Evolutionary conservation across 805 yeast species (phyloP).

Genomic region (Starmera amethionina): DNA sequence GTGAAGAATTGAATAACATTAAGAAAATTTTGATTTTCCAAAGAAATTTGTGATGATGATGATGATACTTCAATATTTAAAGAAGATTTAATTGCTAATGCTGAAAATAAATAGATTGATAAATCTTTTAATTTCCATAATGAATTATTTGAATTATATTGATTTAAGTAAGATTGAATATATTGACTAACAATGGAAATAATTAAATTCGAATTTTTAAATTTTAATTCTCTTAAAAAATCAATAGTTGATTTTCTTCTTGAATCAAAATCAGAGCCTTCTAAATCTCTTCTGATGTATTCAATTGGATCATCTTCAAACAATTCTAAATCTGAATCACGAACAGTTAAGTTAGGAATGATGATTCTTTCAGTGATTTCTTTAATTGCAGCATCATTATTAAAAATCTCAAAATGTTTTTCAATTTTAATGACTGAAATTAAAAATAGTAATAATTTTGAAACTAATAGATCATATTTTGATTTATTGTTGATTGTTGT

Average conservation of each 20-base stretch:
- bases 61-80: slow-evolving; percentile 18
- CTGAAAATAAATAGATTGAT: slow-evolving; percentile 75
- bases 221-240: slow-evolving; percentile 78
- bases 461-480: slow-evolving; percentile 77
- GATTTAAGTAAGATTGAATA: slow-evolving; percentile 55
- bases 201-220: slow-evolving; percentile 60
- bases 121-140: slow-evolving; percentile 86
- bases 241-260: slow-evolving; percentile 91
- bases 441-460: slow-evolving; percentile 70
- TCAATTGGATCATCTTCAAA: slow-evolving; percentile 97
- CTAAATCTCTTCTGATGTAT: slow-evolving; percentile 84
- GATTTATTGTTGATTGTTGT: slow-evolving; percentile 56
- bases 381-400: slow-evolving; percentile 50
- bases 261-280: slow-evolving; percentile 90
- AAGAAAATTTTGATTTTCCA: slow-evolving; percentile 64
- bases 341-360: slow-evolving; percentile 77
- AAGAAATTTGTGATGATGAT: slow-evolving; percentile 79
- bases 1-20: slow-evolving; percentile 85
- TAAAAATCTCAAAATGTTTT: slow-evolving; percentile 56
- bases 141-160: slow-evolving; percentile 30
- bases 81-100: slow-evolving; percentile 86
- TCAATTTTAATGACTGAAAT: slow-evolving; percentile 72
- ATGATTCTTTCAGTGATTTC: slow-evolving; percentile 77
- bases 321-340: slow-evolving; percentile 83
- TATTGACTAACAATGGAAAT: slow-evolving; percentile 69